phyloP scores from a whole-genome alignment of 331 rosid genomes.

The Phaseolus coccineus region DNA sequence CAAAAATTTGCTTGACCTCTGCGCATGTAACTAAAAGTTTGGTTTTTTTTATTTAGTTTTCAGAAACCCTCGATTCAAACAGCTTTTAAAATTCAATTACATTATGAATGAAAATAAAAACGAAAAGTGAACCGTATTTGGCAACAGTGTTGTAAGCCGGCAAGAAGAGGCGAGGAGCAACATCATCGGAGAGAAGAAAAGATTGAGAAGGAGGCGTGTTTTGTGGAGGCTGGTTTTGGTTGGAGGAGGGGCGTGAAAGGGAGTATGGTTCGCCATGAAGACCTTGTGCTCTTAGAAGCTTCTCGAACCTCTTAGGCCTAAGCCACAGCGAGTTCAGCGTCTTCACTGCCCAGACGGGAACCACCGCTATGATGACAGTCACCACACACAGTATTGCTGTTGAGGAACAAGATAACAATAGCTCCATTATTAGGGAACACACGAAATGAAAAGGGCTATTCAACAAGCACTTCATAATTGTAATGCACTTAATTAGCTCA shows the following conservation, averaged over 20 bases:
- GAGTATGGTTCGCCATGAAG: conserved; percentile 35
- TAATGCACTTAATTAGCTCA: no score
- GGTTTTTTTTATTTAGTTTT: no score
- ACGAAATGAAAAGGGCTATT: no score
- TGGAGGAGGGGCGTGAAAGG: background rate
- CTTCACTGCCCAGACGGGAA: background rate
- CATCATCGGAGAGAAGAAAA: conserved; percentile 41
- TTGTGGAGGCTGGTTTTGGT: background rate
- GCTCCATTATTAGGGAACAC: background rate
- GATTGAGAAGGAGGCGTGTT: conserved; percentile 18
- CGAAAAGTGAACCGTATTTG: conserved; percentile 42
- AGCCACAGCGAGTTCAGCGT: conserved; percentile 4
- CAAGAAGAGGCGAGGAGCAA: background rate
- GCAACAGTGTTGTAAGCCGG: background rate
- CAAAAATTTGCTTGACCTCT: no score
- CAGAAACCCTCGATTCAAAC: no score
- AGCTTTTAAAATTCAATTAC: no score
- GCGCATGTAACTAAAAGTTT: no score
- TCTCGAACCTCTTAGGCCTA: conserved; percentile 30
- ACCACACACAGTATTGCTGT: background rate
- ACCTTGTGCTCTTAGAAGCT: conserved; percentile 22
- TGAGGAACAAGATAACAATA: background rate
- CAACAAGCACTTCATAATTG: no score
- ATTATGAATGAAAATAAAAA: no score
- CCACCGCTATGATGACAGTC: background rate